A percentile compares a stretch with the other conserved stretches of the same genome.
Evolutionary conservation across 208 protist species (phyloP).

Genomic region (Acanthamoeba healyi): DNA sequence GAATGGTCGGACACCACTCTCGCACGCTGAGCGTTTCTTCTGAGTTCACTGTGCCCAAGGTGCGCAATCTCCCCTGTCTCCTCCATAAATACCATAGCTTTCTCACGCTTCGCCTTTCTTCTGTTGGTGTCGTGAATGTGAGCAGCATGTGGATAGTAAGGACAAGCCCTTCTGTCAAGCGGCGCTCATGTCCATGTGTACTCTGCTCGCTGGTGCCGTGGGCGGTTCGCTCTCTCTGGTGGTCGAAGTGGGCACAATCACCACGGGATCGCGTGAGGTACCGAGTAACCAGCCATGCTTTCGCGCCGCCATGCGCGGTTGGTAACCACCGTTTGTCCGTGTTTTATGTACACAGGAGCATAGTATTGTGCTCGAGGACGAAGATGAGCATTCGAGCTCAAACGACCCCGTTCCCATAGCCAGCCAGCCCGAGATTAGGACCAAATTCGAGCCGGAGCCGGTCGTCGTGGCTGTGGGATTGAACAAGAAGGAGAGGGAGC

Average conservation of each 20-base stretch:
- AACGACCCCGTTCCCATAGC: not conserved
- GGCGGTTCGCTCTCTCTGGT: constrained; percentile 68
- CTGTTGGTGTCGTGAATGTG: too few relatives aligned
- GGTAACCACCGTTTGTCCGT: too few relatives aligned
- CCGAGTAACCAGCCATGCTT: not conserved
- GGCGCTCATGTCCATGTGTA: constrained; percentile 64
- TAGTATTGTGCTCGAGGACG: too few relatives aligned
- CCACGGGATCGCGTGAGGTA: not conserved
- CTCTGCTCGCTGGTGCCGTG: constrained; percentile 54
- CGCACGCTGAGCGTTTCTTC: constrained; percentile 57
- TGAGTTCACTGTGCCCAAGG: not conserved
- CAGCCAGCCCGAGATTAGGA: not conserved
- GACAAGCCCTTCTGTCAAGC: constrained; percentile 66
- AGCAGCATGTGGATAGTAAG: not conserved
- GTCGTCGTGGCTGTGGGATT: not conserved
- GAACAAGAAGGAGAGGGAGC: constrained; percentile 7
- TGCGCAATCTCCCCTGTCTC: not conserved
- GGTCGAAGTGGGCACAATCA: constrained; percentile 60
- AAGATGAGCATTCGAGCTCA: too few relatives aligned
- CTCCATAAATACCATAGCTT: not conserved
- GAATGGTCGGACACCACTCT: constrained; percentile 65
- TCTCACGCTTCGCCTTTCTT: not conserved
- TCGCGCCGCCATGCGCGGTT: too few relatives aligned
- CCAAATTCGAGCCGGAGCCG: not conserved
- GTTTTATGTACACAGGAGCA: too few relatives aligned